phyloP scores from a whole-genome alignment of 345 rosid genomes.

The Turritis glabra region DNA sequence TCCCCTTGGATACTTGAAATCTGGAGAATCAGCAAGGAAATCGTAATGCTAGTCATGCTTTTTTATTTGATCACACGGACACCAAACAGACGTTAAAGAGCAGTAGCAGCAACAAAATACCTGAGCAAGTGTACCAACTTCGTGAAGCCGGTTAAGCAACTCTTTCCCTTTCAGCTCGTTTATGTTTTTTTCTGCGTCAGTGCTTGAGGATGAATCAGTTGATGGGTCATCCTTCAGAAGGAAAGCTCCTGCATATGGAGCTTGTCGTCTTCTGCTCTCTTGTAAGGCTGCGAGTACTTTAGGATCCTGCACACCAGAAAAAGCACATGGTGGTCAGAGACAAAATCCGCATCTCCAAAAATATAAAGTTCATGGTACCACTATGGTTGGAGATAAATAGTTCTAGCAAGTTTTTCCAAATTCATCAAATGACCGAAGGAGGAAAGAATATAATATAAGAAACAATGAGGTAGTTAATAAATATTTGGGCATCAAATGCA shows the following conservation, averaged over 20 bases:
- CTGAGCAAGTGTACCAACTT: constrained; percentile 99
- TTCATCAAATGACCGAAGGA: neutral
- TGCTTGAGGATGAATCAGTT: constrained; percentile 64
- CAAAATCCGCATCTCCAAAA: constrained; percentile 8
- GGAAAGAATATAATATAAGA: neutral
- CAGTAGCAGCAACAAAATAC: constrained; percentile 43
- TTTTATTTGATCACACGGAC: neutral
- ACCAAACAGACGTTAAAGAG: constrained; percentile 23
- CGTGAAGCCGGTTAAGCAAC: constrained; percentile 73
- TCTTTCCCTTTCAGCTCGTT: constrained; percentile 81
- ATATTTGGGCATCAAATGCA: constrained; percentile 2
- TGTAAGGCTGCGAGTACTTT: constrained; percentile 92
- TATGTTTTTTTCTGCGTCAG: constrained; percentile 71
- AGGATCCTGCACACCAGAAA: constrained; percentile 61
- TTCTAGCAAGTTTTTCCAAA: neutral
- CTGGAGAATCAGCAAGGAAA: constrained; percentile 46
- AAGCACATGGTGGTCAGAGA: constrained; percentile 20
- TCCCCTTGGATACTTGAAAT: constrained; percentile 90
- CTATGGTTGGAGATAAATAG: neutral
- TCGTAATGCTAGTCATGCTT: constrained; percentile 1
- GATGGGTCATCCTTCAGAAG: constrained; percentile 89
- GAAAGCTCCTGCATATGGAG: constrained; percentile 98
- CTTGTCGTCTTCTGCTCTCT: constrained; percentile 87
- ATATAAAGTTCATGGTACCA: neutral
- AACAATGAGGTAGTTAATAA: neutral